Evolutionary conservation across 1,284 basidiomycete species (phyloP).

Genomic region (Porogramme epimiltina): DNA sequence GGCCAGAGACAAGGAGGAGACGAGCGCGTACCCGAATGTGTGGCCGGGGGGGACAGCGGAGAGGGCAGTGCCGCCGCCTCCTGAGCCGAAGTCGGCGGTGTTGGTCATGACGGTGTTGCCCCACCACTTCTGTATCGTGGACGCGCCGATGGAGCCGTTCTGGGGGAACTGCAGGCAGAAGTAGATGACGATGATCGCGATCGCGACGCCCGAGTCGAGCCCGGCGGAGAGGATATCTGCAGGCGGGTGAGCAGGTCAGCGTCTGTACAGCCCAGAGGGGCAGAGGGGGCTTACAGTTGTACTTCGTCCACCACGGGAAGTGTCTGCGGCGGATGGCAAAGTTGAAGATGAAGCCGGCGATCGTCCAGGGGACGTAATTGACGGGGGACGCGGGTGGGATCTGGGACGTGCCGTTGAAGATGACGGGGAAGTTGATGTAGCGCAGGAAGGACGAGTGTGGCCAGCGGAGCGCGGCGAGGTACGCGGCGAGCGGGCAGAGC

Average conservation of each 20-base stretch:
- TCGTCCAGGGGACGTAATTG: constrained; percentile 44
- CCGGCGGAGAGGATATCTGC: constrained; percentile 52
- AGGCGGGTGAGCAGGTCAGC: background rate
- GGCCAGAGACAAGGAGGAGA: no score
- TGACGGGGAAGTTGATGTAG: constrained; percentile 73
- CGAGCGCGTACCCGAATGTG: constrained; percentile 31
- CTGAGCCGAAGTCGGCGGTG: constrained; percentile 30
- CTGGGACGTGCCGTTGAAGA: constrained; percentile 36
- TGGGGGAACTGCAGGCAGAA: constrained; percentile 49
- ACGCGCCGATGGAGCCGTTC: constrained; percentile 43
- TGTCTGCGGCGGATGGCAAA: constrained; percentile 42
- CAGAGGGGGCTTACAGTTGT: constrained; percentile 40
- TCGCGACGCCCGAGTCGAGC: constrained; percentile 48
- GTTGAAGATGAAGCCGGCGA: constrained; percentile 46
- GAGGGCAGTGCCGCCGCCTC: constrained; percentile 27
- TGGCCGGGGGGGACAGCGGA: constrained; percentile 18
- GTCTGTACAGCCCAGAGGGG: background rate
- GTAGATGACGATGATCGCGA: constrained; percentile 47
- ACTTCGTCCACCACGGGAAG: constrained; percentile 48
- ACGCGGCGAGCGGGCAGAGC: constrained; percentile 40
- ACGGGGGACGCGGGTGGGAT: constrained; percentile 46
- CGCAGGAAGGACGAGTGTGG: constrained; percentile 55
- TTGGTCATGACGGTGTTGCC: constrained; percentile 42
- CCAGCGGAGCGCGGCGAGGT: constrained; percentile 37
- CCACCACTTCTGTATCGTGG: constrained; percentile 42